Conservation (phyloP, 768 basidiomycete genomes). For the Phaeotremella skinneri region DNA sequence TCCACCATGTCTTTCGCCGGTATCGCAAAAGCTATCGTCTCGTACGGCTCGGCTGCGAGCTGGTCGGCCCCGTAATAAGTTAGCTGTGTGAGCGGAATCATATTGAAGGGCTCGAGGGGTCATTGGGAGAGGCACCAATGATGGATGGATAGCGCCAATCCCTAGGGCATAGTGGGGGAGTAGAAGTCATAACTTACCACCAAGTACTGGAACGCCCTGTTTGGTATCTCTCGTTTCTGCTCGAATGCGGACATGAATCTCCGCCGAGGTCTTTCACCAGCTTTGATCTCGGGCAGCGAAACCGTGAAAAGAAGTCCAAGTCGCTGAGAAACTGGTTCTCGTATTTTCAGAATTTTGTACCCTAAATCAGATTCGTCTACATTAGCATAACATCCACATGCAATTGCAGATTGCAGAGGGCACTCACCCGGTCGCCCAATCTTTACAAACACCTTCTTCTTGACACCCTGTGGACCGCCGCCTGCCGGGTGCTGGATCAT, state of each 20-base stretch:
- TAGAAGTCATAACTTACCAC: constrained; percentile 64
- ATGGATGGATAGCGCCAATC: background rate
- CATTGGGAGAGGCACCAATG: background rate
- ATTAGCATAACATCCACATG: background rate
- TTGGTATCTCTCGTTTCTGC: constrained; percentile 89
- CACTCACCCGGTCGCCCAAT: constrained; percentile 73
- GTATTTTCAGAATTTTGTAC: constrained; percentile 77
- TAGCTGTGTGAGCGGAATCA: background rate
- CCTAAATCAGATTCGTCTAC: constrained; percentile 55
- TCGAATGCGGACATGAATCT: constrained; percentile 98
- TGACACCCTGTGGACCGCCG: constrained; percentile 60
- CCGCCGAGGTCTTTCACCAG: constrained; percentile 74
- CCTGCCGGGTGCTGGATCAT: constrained; percentile 64
- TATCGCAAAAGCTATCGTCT: constrained; percentile 98
- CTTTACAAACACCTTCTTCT: constrained; percentile 92
- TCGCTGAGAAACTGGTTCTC: constrained; percentile 76
- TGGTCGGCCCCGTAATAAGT: constrained; percentile 47
- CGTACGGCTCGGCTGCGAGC: constrained; percentile 99
- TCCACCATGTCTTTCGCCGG: constrained; percentile 84
- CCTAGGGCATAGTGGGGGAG: background rate
- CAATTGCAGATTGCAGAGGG: background rate
- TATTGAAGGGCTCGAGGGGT: background rate
- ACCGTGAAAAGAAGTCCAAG: constrained; percentile 98
- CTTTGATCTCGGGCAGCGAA: constrained; percentile 80
- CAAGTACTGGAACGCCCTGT: constrained; percentile 95